phyloP scores from a whole-genome alignment of 2,329 filamentous ascomycete species.

The Teratosphaeria gauchensis region DNA sequence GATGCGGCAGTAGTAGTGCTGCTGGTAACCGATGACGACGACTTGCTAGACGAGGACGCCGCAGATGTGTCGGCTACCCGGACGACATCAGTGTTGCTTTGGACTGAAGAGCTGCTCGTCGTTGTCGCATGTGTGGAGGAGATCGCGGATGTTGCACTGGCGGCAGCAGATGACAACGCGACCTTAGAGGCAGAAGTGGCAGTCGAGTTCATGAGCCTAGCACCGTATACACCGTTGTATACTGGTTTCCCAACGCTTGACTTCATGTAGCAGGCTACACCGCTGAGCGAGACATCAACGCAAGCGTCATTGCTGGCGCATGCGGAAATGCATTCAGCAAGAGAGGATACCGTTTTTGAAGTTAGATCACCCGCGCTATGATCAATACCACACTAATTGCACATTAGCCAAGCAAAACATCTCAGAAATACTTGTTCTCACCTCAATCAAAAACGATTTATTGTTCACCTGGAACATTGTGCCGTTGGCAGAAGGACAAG shows the following conservation, averaged over 20 bases:
- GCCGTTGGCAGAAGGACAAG: background rate
- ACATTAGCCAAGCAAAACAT: background rate
- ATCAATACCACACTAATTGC: conserved; percentile 14
- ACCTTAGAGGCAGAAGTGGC: background rate
- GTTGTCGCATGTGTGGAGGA: too few relatives aligned
- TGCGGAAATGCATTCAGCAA: conserved; percentile 17
- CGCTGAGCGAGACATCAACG: conserved; percentile 21
- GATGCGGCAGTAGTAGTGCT: conserved; percentile 22
- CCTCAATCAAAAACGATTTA: background rate
- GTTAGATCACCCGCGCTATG: conserved; percentile 19
- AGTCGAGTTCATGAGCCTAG: conserved; percentile 15
- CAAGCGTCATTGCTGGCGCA: conserved; percentile 18
- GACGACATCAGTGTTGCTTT: conserved; percentile 9
- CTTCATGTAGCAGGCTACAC: conserved; percentile 25
- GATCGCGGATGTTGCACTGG: too few relatives aligned
- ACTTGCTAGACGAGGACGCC: too few relatives aligned
- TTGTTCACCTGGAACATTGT: background rate
- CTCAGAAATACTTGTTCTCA: background rate
- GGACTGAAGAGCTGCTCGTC: too few relatives aligned
- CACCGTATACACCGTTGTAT: conserved; percentile 17
- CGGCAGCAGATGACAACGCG: too few relatives aligned
- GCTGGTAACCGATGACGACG: conserved; percentile 1
- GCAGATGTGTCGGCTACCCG: too few relatives aligned
- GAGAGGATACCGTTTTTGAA: conserved; percentile 8
- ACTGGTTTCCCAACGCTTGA: conserved; percentile 13